Conservation (phyloP, 1,139 yeast genomes). For the Lodderomyces orthopsilosis region DNA sequence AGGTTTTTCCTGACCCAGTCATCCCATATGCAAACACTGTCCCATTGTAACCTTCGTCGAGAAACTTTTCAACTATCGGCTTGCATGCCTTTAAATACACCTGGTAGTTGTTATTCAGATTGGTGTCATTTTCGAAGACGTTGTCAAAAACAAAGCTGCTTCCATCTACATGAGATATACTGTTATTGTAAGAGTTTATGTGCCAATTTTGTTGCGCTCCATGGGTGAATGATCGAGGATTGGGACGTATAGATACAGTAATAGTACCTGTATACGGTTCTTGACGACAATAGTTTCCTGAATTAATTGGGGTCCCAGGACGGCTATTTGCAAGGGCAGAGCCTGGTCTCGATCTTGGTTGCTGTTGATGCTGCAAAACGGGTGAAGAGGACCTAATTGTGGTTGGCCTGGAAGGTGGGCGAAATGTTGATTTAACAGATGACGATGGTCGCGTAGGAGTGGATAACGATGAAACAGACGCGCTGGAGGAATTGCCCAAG, state of each 20-base stretch:
- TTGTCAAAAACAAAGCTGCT: constrained; percentile 68
- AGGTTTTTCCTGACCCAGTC: constrained; percentile 96
- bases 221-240: constrained; percentile 39
- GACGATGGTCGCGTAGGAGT: constrained; percentile 7
- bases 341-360: constrained; percentile 37
- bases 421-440: constrained; percentile 14
- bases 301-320: constrained; percentile 37
- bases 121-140: constrained; percentile 53
- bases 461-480: constrained; percentile 8
- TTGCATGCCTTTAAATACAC: constrained; percentile 64
- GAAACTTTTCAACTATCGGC: constrained; percentile 60
- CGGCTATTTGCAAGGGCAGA: constrained; percentile 21
- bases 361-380: constrained; percentile 6
- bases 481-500: constrained; percentile 9
- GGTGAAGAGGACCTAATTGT: constrained; percentile 18
- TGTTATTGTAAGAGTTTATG: constrained; percentile 32
- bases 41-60: constrained; percentile 76
- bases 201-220: constrained; percentile 37
- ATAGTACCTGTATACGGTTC: constrained; percentile 53
- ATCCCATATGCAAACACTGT: constrained; percentile 92
- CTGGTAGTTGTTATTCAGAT: constrained; percentile 44
- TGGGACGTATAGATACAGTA: constrained; percentile 53
- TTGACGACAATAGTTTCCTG: constrained; percentile 17
- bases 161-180: constrained; percentile 51
- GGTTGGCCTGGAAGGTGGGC: constrained; percentile 18